Evolutionary conservation across 768 basidiomycete species (phyloP).

Genomic region (Filobasidium floriforme): DNA sequence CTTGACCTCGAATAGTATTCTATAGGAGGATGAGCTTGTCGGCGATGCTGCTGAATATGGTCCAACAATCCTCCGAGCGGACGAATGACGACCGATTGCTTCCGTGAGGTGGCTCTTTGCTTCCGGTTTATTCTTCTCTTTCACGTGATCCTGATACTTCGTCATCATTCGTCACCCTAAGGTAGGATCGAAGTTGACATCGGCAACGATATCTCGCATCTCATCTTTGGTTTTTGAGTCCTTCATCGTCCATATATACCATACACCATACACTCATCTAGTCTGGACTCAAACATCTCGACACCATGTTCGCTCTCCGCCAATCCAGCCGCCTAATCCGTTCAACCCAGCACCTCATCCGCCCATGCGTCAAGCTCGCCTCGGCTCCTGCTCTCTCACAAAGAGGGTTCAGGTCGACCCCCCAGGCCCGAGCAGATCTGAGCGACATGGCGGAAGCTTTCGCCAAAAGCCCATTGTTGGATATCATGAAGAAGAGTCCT

Average conservation of each 20-base stretch:
- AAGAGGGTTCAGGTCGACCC: background rate
- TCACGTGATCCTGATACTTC: background rate
- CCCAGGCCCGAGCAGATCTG: background rate
- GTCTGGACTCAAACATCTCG: background rate
- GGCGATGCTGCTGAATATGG: no score
- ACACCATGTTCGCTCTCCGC: background rate
- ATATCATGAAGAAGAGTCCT: conserved; percentile 28
- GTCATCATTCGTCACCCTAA: no score
- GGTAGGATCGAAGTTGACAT: background rate
- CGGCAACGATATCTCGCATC: background rate
- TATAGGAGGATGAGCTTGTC: no score
- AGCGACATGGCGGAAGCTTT: conserved; percentile 6
- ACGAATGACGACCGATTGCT: background rate
- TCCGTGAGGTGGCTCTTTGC: no score
- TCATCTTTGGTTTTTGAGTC: no score
- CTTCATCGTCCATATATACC: no score
- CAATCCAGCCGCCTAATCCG: background rate
- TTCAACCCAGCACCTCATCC: background rate
- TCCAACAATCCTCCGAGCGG: background rate
- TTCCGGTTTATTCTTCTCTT: no score
- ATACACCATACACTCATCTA: no score
- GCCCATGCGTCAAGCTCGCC: background rate
- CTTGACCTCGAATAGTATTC: no score
- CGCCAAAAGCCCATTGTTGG: conserved; percentile 7
- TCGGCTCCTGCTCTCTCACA: background rate